These are phyloP conservation scores for Cyclostephanos tholiformis DNA, from an alignment of 108 stramenopile genomes.

Conservation along the genomic window DNA sequence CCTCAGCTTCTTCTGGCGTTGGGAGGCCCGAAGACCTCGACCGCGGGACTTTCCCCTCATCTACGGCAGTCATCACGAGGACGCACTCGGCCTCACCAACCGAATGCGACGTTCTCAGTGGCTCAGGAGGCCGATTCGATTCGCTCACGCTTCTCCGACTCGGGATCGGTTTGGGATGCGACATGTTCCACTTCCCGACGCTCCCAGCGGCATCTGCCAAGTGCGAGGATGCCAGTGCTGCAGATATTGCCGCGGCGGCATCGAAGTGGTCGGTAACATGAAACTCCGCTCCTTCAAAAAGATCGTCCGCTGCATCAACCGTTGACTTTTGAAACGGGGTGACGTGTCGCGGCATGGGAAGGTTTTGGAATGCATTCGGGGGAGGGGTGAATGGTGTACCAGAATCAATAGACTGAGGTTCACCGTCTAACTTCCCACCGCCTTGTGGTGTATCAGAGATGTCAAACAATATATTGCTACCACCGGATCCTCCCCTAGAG, in stretches of 20 bases:
- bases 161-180: slow-evolving; percentile 4
- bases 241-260: slow-evolving; percentile 39
- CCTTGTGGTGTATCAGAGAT: background rate
- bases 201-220: slow-evolving; percentile 22
- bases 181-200: slow-evolving; percentile 27
- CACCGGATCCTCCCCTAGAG: background rate
- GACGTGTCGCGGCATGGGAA: slow-evolving; percentile 38
- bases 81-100: background rate
- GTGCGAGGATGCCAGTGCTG: slow-evolving; percentile 31
- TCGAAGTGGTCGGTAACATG: slow-evolving; percentile 42
- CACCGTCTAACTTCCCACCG: background rate
- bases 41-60: background rate
- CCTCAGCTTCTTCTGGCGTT: slow-evolving; percentile 26
- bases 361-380: slow-evolving; percentile 38
- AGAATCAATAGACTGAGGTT: background rate
- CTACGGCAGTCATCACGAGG: background rate
- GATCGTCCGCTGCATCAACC: background rate
- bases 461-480: background rate
- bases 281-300: slow-evolving; percentile 9
- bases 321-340: slow-evolving; percentile 9
- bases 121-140: background rate
- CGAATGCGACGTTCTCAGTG: background rate
- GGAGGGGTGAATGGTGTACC: slow-evolving; percentile 22
- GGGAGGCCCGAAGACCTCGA: slow-evolving; percentile 8
- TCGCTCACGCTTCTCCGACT: background rate